A percentile compares a stretch with the other conserved stretches of the same genome.
phyloP scores from a whole-genome alignment of 2,329 filamentous ascomycete species.

The Nothophaeocryptopus gaeumannii region DNA sequence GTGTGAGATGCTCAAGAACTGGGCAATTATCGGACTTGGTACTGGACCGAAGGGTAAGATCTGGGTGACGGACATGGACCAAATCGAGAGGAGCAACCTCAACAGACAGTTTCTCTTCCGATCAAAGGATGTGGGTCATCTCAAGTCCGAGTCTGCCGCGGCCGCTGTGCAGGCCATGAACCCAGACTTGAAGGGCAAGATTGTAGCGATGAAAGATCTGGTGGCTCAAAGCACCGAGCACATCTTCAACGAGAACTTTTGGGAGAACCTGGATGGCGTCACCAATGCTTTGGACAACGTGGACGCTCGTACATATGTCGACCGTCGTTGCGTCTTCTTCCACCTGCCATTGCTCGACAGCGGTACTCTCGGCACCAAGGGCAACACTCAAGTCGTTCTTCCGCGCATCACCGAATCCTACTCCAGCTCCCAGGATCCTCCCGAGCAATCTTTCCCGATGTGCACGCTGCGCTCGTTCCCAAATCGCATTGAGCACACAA shows the following conservation, averaged over 20 bases:
- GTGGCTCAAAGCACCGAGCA: slow-evolving; percentile 90
- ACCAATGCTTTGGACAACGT: slow-evolving; percentile 98
- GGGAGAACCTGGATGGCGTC: slow-evolving; percentile 80
- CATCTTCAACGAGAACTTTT: slow-evolving; percentile 92
- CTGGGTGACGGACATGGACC: slow-evolving; percentile 94
- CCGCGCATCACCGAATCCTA: slow-evolving; percentile 93
- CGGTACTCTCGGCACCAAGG: slow-evolving; percentile 97
- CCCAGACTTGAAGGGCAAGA: slow-evolving; percentile 82
- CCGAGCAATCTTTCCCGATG: slow-evolving; percentile 98
- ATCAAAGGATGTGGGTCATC: slow-evolving; percentile 84
- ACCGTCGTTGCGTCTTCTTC: slow-evolving; percentile 96
- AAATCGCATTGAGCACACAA: slow-evolving; percentile 97
- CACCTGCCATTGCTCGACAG: slow-evolving; percentile 94
- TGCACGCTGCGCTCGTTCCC: slow-evolving; percentile 96
- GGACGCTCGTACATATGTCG: slow-evolving; percentile 93
- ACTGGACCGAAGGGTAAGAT: slow-evolving; percentile 86
- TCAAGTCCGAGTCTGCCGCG: slow-evolving; percentile 95
- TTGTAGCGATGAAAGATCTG: slow-evolving; percentile 79
- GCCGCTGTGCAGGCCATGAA: slow-evolving; percentile 93
- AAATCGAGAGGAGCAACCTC: slow-evolving; percentile 97
- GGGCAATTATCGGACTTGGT: slow-evolving; percentile 96
- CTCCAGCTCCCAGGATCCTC: slow-evolving; percentile 93
- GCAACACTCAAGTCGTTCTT: slow-evolving; percentile 94
- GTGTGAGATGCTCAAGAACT: slow-evolving; percentile 99
- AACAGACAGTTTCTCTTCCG: slow-evolving; percentile 97